These are phyloP conservation scores for Termitomyces eurrhizus DNA, from an alignment of 768 basidiomycete genomes.

Conservation along the genomic window DNA sequence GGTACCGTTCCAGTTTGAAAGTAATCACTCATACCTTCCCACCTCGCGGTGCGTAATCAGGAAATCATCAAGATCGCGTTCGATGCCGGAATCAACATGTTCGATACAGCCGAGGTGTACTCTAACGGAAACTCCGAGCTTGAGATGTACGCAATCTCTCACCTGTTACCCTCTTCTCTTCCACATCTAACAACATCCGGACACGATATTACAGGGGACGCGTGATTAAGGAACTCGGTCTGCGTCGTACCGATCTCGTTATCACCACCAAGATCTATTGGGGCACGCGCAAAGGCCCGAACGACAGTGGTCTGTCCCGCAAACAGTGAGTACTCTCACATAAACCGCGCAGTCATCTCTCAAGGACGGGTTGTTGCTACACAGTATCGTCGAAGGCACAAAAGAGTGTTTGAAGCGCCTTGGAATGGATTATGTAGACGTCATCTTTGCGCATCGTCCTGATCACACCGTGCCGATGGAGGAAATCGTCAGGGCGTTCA, in stretches of 20 bases:
- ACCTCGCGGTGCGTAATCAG: constrained; percentile 22
- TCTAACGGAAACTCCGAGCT: constrained; percentile 63
- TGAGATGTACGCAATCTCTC: constrained; percentile 52
- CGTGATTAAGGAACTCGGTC: constrained; percentile 68
- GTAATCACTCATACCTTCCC: neutral
- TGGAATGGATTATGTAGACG: constrained; percentile 71
- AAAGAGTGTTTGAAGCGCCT: constrained; percentile 64
- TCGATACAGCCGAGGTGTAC: constrained; percentile 69
- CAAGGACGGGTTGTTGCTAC: neutral
- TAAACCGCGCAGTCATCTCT: neutral
- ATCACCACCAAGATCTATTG: constrained; percentile 84
- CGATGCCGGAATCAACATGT: constrained; percentile 74
- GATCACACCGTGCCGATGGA: constrained; percentile 65
- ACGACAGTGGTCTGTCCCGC: constrained; percentile 51
- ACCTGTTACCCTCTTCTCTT: neutral
- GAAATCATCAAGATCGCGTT: constrained; percentile 79
- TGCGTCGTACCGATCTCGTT: constrained; percentile 63
- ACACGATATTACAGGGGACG: constrained; percentile 46
- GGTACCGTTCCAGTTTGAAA: no score
- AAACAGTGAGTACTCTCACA: constrained; percentile 45
- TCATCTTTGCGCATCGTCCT: constrained; percentile 67
- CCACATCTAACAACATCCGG: neutral
- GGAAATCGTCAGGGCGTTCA: constrained; percentile 80
- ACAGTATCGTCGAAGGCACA: constrained; percentile 71
- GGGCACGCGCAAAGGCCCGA: constrained; percentile 58